Base-by-base conservation (phyloP, 2,329 filamentous ascomycete genomes). In the Alternaria sp. region DNA sequence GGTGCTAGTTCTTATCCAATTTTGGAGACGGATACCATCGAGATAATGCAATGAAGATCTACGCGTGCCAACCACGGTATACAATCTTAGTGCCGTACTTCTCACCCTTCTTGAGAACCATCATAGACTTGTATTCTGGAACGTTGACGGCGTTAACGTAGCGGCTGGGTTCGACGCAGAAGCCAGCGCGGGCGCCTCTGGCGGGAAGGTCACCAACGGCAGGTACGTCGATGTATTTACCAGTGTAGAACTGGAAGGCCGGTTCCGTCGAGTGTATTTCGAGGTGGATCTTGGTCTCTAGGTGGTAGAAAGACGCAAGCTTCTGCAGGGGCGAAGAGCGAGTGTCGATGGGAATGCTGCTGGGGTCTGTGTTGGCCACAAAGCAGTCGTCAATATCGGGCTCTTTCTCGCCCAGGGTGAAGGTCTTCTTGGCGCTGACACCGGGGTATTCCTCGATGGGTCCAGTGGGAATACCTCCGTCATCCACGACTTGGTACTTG, bases 161-260 rank as follows among this genome's bases (percentile, higher is more conserved):
- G 21, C 96, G 88, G 74, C 92, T 92, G 0, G 95, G 94, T 84
- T 99, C 96, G 46, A 97, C 90, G 79, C 94, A 97, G 83, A 98
- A 96, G 0, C 92, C 95, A 47, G 90, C 88, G 53, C 93, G 87
- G 5, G 88, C 76, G 0, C 86, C 87, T 53, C 92, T 87, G 1
- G 90, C 89, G 0, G 90, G 88, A 26, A 87, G 80, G 3, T 83
- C 85, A 30, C 82, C 84, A 21, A 84, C 83, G 62, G 80, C 90
- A 0, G 92, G 90, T 12, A 97, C 90, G 72, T 96, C 84, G 69
- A 96, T 94, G 75, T 89, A 90, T 76, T 92, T 90, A 68, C 95
- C 96, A 0, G 94, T 96, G 82, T 98, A 98, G 83, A 97, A 97
- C 80, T 98, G 95, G 85, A 97, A 98, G 0, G 93, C 92, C 0